Conservation (phyloP, 768 basidiomycete species). For the Hydnomerulius pinastri region DNA sequence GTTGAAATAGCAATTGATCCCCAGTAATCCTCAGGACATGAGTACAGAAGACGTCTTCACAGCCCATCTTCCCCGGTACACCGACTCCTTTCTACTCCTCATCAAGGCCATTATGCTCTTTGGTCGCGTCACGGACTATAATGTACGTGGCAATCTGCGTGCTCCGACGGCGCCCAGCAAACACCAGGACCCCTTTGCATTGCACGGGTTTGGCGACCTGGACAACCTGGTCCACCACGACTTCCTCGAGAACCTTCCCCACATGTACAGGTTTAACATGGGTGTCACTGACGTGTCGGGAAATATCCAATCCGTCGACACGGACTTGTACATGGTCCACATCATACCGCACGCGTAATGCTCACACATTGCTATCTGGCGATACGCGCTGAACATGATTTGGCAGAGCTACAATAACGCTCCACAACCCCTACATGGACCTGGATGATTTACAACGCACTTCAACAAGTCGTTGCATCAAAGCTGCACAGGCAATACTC, state of each 20-base stretch:
- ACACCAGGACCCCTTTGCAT: slow-evolving; percentile 68
- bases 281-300: slow-evolving; percentile 63
- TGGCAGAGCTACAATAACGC: slow-evolving; percentile 78
- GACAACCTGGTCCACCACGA: slow-evolving; percentile 67
- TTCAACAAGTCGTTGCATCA: slow-evolving; percentile 71
- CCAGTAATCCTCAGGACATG: slow-evolving; percentile 78
- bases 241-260: slow-evolving; percentile 73
- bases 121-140: slow-evolving; percentile 83
- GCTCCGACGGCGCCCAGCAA: slow-evolving; percentile 67
- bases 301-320: slow-evolving; percentile 62
- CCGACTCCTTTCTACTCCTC: slow-evolving; percentile 79
- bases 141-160: slow-evolving; percentile 72
- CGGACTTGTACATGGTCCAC: slow-evolving; percentile 86
- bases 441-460: slow-evolving; percentile 63
- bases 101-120: slow-evolving; percentile 86
- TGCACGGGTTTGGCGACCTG: slow-evolving; percentile 67
- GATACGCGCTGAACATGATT: slow-evolving; percentile 12
- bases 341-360: slow-evolving; percentile 84
- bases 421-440: slow-evolving; percentile 84
- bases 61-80: slow-evolving; percentile 73
- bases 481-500: slow-evolving; percentile 74
- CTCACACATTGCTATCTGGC: slow-evolving; percentile 5
- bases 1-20: slow-evolving; percentile 50
- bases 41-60: slow-evolving; percentile 63
- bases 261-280: slow-evolving; percentile 60